These are phyloP conservation scores for Xylariomycetidae sp. DNA, from an alignment of 2,329 filamentous ascomycete species.

Conservation along the genomic window DNA sequence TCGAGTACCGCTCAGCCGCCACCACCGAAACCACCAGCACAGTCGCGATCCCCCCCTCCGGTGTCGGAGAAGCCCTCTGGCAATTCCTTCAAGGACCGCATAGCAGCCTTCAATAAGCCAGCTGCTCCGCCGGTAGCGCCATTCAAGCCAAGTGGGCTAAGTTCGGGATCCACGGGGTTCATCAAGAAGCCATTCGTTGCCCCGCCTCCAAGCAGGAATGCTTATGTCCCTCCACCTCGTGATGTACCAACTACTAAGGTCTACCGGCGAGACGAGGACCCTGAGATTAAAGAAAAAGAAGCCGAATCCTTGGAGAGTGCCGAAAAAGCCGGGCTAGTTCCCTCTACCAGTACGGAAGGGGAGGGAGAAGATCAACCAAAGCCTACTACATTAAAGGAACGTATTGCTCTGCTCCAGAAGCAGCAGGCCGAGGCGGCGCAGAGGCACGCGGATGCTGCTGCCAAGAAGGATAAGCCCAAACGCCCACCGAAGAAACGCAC, in stretches of 20 bases:
- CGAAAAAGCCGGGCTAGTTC: slow-evolving; percentile 58
- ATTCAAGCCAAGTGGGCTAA: slow-evolving; percentile 69
- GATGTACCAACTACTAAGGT: slow-evolving; percentile 67
- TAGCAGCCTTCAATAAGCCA: slow-evolving; percentile 93
- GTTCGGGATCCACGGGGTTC: slow-evolving; percentile 59
- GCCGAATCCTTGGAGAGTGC: slow-evolving; percentile 61
- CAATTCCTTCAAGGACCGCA: slow-evolving; percentile 87
- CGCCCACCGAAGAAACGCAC: slow-evolving; percentile 61
- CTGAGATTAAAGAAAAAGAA: slow-evolving; percentile 60
- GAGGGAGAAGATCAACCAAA: slow-evolving; percentile 77
- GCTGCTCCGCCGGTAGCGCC: slow-evolving; percentile 81
- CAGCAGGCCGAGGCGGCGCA: slow-evolving; percentile 88
- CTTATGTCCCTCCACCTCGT: slow-evolving; percentile 73
- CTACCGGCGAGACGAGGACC: slow-evolving; percentile 85
- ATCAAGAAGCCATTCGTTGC: slow-evolving; percentile 97
- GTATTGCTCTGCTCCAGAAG: slow-evolving; percentile 88
- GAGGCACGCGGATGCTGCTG: slow-evolving; percentile 68
- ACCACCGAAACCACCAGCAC: slow-evolving; percentile 27
- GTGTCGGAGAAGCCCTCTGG: slow-evolving; percentile 64
- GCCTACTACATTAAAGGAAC: slow-evolving; percentile 86
- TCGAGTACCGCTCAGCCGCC: slow-evolving; percentile 33
- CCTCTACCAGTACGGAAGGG: slow-evolving; percentile 34
- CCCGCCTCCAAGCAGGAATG: slow-evolving; percentile 85
- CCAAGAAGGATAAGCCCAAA: slow-evolving; percentile 86
- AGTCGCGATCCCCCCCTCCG: slow-evolving; percentile 58